Evolutionary conservation across 2,329 filamentous ascomycete genomes (phyloP).

Genomic region (Exophiala phaeomuriformis): DNA sequence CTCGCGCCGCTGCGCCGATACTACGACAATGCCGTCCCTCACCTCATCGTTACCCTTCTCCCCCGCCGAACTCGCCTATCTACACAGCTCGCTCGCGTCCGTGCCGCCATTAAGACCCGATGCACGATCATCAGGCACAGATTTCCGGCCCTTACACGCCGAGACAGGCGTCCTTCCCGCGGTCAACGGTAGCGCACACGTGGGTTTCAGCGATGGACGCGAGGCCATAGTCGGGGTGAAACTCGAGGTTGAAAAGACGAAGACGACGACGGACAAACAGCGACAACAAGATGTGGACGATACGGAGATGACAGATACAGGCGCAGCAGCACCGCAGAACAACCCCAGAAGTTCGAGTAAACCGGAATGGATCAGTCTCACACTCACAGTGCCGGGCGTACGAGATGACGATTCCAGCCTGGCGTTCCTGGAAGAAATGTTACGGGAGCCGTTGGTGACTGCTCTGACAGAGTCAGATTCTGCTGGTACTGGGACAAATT

Average conservation of each 20-base stretch:
- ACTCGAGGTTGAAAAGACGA: constrained; percentile 78
- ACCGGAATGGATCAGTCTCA: constrained; percentile 78
- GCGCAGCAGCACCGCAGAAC: constrained; percentile 19
- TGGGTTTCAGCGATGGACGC: constrained; percentile 90
- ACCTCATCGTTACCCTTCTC: constrained; percentile 58
- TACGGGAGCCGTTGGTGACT: constrained; percentile 75
- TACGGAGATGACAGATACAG: constrained; percentile 15
- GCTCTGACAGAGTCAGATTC: constrained; percentile 28
- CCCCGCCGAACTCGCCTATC: constrained; percentile 91
- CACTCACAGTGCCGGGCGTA: constrained; percentile 83
- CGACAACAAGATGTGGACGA: constrained; percentile 20
- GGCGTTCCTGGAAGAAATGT: constrained; percentile 79
- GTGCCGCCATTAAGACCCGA: constrained; percentile 82
- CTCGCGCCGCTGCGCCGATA: neutral
- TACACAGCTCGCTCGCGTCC: constrained; percentile 77
- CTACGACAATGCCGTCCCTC: constrained; percentile 15
- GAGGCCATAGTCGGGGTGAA: constrained; percentile 96
- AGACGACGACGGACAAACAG: neutral
- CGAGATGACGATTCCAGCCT: constrained; percentile 87
- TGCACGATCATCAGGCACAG: constrained; percentile 62
- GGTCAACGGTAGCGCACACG: constrained; percentile 84
- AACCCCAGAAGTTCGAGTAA: constrained; percentile 34
- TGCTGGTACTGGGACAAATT: neutral
- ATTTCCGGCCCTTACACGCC: constrained; percentile 84
- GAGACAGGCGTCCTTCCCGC: constrained; percentile 85